These are phyloP conservation scores for Aspergillus uvarum DNA, from an alignment of 2,329 filamentous ascomycete genomes.

Conservation along the genomic window DNA sequence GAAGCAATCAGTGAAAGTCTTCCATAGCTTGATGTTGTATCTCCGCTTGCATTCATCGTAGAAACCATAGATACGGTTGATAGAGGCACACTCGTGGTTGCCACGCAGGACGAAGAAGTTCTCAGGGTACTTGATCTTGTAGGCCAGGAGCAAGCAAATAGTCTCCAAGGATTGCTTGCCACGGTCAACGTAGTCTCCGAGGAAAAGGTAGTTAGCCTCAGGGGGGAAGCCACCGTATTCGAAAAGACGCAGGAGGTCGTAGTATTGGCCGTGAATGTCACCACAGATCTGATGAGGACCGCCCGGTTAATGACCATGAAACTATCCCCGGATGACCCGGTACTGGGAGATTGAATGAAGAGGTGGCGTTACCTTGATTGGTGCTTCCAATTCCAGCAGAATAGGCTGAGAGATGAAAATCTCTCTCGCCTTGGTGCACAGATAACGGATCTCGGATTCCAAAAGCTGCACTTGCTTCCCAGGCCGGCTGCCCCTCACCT, in stretches of 20 bases:
- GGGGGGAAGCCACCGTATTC: slow-evolving; percentile 98
- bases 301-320: slow-evolving; percentile 16
- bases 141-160: slow-evolving; percentile 91
- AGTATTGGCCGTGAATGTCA: slow-evolving; percentile 99
- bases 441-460: slow-evolving; percentile 91
- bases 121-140: slow-evolving; percentile 99
- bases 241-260: slow-evolving; percentile 93
- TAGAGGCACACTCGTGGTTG: slow-evolving; percentile 98
- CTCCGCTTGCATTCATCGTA: slow-evolving; percentile 99
- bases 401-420: slow-evolving; percentile 99
- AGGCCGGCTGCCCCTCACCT: slow-evolving; percentile 95
- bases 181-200: slow-evolving; percentile 97
- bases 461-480: slow-evolving; percentile 98
- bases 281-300: slow-evolving; percentile 77
- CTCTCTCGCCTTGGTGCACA: slow-evolving; percentile 98
- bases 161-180: slow-evolving; percentile 99
- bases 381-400: slow-evolving; percentile 92
- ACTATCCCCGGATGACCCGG: background rate
- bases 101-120: slow-evolving; percentile 99
- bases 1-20: slow-evolving; percentile 99
- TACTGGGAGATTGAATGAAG: background rate
- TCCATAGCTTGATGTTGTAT: slow-evolving; percentile 99
- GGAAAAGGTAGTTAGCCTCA: slow-evolving; percentile 98
- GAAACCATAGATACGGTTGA: slow-evolving; percentile 99
- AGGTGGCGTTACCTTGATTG: slow-evolving; percentile 79